Conservation (phyloP, 2,329 filamentous ascomycete genomes). For the Colletotrichum ledebouriae region DNA sequence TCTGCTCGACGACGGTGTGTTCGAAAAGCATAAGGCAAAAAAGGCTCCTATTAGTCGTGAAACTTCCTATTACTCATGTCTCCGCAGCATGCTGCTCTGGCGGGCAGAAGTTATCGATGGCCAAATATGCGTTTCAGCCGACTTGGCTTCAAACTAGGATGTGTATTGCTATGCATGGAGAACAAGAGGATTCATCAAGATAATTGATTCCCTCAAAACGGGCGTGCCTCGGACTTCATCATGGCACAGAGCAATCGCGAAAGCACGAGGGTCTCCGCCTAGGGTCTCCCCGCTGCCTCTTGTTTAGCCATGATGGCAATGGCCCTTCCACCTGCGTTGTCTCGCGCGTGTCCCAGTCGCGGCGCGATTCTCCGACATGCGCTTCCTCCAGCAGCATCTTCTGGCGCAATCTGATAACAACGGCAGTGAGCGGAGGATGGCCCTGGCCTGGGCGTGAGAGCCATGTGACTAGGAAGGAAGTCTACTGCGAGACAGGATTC, state of each 20-base stretch:
- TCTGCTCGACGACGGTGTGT: conserved; percentile 16
- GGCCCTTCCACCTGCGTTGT: conserved; percentile 1
- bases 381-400: background rate
- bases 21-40: conserved; percentile 10
- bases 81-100: conserved; percentile 20
- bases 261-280: conserved; percentile 1
- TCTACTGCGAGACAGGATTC: background rate
- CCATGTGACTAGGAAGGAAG: conserved; percentile 20
- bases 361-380: background rate
- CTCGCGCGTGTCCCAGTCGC: conserved; percentile 19
- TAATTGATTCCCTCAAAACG: background rate
- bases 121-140: conserved; percentile 33
- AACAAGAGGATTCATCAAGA: conserved; percentile 6
- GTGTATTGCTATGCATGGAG: conserved; percentile 11
- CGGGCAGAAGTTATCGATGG: conserved; percentile 7
- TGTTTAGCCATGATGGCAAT: conserved; percentile 24
- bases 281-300: conserved; percentile 32
- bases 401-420: conserved; percentile 18
- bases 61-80: conserved; percentile 36
- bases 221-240: conserved; percentile 10
- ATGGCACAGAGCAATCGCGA: background rate
- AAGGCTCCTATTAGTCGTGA: background rate
- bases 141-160: conserved; percentile 20
- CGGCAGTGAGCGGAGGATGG: background rate
- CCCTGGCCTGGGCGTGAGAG: background rate